These are phyloP conservation scores for Vaccinium myrtillus DNA, from an alignment of 148 eudicot species.

Conservation along the genomic window DNA sequence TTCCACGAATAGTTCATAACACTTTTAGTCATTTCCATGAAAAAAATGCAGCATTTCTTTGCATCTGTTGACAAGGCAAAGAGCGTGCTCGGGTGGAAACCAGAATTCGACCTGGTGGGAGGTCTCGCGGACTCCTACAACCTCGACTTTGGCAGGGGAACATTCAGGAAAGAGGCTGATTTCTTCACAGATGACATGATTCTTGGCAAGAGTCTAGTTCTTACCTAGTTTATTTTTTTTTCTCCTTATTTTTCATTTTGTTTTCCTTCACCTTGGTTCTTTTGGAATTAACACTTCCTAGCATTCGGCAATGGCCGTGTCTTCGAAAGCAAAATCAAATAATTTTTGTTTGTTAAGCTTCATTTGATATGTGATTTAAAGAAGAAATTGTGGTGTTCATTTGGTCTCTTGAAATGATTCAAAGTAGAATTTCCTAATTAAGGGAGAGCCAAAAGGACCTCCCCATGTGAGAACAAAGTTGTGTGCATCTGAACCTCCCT, in stretches of 20 bases:
- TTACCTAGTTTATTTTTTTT: slow-evolving; percentile 6
- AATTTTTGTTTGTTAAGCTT: background rate
- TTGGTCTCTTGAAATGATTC: background rate
- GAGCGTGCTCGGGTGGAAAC: slow-evolving; percentile 67
- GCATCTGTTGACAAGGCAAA: slow-evolving; percentile 93
- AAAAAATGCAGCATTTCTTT: slow-evolving; percentile 83
- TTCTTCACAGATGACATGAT: slow-evolving; percentile 91
- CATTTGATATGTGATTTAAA: background rate
- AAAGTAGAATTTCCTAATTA: too few relatives aligned
- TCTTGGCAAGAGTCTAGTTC: slow-evolving; percentile 79
- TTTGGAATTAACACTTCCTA: background rate
- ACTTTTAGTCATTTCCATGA: background rate
- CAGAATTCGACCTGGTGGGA: slow-evolving; percentile 77
- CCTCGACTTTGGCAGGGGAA: slow-evolving; percentile 92
- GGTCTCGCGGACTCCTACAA: slow-evolving; percentile 90
- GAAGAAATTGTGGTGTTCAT: background rate
- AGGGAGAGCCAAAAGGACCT: background rate
- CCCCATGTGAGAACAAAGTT: background rate
- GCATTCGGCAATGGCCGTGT: background rate
- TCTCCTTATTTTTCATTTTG: background rate
- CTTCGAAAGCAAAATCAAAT: background rate
- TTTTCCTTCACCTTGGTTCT: background rate
- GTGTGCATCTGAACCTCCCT: background rate
- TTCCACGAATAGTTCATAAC: background rate
- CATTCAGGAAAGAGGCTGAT: slow-evolving; percentile 89